Percentiles rank a stretch among this genome's conserved stretches.
These are phyloP conservation scores for Hypomontagnella monticulosa DNA, from an alignment of 495 filamentous ascomycete genomes.

Conservation along the genomic window DNA sequence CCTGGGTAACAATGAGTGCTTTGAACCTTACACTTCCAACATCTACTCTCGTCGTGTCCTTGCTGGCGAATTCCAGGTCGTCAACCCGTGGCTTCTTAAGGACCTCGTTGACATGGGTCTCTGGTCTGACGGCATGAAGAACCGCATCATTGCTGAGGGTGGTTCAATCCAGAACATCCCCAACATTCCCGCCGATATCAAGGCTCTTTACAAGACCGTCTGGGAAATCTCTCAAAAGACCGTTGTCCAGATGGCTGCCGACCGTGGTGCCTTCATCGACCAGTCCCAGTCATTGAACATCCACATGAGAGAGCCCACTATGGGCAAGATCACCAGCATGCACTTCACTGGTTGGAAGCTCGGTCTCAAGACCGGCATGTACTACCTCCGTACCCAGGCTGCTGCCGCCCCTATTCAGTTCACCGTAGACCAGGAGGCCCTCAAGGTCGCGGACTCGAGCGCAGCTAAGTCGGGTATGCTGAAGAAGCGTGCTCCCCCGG, in stretches of 20 bases:
- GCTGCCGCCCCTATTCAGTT: conserved; percentile 98
- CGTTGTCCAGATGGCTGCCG: conserved; percentile 96
- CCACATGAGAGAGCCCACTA: conserved; percentile 97
- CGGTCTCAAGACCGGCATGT: conserved; percentile 99
- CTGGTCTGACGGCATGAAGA: conserved; percentile 99
- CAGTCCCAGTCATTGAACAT: conserved; percentile 99
- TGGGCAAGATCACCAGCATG: conserved; percentile 99
- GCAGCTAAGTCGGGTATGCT: conserved; percentile 66
- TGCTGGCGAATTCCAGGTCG: conserved; percentile 98
- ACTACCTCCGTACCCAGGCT: conserved; percentile 98
- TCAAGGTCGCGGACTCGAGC: conserved; percentile 87
- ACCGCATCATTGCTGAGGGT: conserved; percentile 96
- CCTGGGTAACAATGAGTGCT: conserved; percentile 98
- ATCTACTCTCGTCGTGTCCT: conserved; percentile 99
- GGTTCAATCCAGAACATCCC: conserved; percentile 96
- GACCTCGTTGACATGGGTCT: conserved; percentile 97
- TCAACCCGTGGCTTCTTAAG: conserved; percentile 98
- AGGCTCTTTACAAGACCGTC: conserved; percentile 98
- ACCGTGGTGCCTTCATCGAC: conserved; percentile 97
- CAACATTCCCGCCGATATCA: conserved; percentile 95
- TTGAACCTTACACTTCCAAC: conserved; percentile 99
- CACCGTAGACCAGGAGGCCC: conserved; percentile 96
- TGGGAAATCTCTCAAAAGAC: conserved; percentile 99
- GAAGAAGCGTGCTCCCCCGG: conserved; percentile 74
- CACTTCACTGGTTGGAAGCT: conserved; percentile 99